A percentile compares a stretch with the other conserved stretches of the same genome.
Evolutionary conservation across 2,329 filamentous ascomycete species (phyloP).

Genomic region (Fusarium xyrophilum): DNA sequence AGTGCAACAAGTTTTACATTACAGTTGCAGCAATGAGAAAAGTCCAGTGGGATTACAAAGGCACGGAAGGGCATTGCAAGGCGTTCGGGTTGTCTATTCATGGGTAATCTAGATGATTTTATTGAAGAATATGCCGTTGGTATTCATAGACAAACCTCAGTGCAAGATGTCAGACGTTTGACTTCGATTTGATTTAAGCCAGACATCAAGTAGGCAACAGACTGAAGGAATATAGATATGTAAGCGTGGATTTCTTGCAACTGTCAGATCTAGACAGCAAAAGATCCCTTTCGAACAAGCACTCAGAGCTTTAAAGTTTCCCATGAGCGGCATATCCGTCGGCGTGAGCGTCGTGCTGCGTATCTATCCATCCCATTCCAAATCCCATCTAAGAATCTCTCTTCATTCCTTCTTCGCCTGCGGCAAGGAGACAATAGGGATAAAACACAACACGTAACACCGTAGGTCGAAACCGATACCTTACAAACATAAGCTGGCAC

Average conservation of each 20-base stretch:
- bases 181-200: background rate
- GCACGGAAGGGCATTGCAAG: slow-evolving; percentile 45
- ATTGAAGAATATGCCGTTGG: slow-evolving; percentile 34
- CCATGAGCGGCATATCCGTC: slow-evolving; percentile 29
- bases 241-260: slow-evolving; percentile 8
- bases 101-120: slow-evolving; percentile 30
- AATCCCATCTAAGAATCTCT: slow-evolving; percentile 27
- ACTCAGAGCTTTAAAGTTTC: slow-evolving; percentile 15
- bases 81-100: slow-evolving; percentile 43
- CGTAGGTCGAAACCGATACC: background rate
- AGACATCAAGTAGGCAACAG: background rate
- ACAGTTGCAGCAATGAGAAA: slow-evolving; percentile 9
- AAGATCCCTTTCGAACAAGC: slow-evolving; percentile 15
- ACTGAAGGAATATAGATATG: background rate
- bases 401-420: slow-evolving; percentile 26
- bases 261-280: slow-evolving; percentile 28
- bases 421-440: slow-evolving; percentile 15
- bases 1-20: slow-evolving; percentile 16
- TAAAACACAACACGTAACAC: slow-evolving; percentile 27
- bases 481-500: slow-evolving; percentile 2
- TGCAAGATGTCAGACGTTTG: background rate
- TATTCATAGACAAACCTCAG: background rate
- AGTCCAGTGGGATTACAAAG: slow-evolving; percentile 30
- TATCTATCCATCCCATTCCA: slow-evolving; percentile 31
- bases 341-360: slow-evolving; percentile 36